A percentile compares a stretch with the other conserved stretches of the same genome.
Conservation (phyloP, 1,284 basidiomycete species). For the Phylloporus sp. region DNA sequence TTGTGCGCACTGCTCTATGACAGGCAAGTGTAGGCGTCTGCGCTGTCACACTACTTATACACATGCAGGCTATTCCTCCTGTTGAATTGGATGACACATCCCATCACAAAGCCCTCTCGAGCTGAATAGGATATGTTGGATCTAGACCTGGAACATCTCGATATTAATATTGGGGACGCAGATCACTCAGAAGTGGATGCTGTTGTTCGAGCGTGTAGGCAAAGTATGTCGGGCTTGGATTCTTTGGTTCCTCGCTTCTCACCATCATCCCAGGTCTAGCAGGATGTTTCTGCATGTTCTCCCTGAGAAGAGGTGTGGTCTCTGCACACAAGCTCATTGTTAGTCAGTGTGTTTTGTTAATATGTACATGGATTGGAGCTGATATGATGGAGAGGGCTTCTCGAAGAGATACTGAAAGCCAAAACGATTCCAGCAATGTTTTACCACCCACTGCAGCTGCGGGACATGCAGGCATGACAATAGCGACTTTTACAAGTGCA, state of each 20-base stretch:
- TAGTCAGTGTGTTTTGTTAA: constrained; percentile 49
- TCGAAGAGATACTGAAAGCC: constrained; percentile 62
- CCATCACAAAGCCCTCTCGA: constrained; percentile 88
- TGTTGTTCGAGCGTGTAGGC: no score
- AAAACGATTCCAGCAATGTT: constrained; percentile 51
- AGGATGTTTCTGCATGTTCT: no score
- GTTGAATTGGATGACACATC: no score
- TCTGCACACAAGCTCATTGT: constrained; percentile 84
- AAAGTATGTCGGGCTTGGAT: no score
- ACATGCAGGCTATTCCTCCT: no score
- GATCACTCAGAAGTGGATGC: no score
- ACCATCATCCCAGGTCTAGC: constrained; percentile 44
- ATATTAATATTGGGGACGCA: constrained; percentile 73
- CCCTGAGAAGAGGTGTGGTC: no score
- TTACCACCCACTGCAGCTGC: no score
- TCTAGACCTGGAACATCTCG: constrained; percentile 84
- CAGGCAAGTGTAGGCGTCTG: no score
- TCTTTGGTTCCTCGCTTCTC: no score
- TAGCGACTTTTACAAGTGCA: background rate
- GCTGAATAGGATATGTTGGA: constrained; percentile 91
- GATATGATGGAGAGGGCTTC: constrained; percentile 39
- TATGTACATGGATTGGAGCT: background rate
- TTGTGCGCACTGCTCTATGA: constrained; percentile 67
- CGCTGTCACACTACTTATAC: no score
- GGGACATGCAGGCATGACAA: no score